Evolutionary conservation across 306 rosid genomes (phyloP).

Genomic region (Adenanthera pavonina): DNA sequence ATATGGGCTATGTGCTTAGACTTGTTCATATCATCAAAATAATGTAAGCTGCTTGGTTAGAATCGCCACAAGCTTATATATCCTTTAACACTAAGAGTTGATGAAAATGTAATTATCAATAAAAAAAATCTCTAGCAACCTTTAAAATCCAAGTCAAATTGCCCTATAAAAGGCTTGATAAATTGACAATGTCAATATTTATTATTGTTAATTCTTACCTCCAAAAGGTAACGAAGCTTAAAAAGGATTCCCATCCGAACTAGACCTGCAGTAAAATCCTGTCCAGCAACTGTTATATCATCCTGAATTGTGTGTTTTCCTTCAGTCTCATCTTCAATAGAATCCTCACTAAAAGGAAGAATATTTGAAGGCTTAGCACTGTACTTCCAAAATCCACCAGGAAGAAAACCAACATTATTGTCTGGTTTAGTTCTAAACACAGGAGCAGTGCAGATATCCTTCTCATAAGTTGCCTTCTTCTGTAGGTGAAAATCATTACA

Average conservation of each 20-base stretch:
- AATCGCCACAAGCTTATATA: too few relatives aligned
- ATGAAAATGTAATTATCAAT: not conserved
- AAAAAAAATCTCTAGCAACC: not conserved
- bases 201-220: constrained; percentile 56
- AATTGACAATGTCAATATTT: not conserved
- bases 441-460: constrained; percentile 83
- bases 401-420: constrained; percentile 80
- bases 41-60: too few relatives aligned
- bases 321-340: constrained; percentile 63
- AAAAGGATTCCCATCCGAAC: constrained; percentile 93
- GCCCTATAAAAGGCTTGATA: constrained; percentile 2
- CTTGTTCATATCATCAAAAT: too few relatives aligned
- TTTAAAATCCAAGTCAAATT: not conserved
- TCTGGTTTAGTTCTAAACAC: constrained; percentile 86
- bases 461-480: constrained; percentile 61
- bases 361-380: constrained; percentile 84
- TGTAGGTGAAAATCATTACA: constrained; percentile 45
- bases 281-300: constrained; percentile 90
- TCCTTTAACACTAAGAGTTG: not conserved
- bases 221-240: constrained; percentile 81
- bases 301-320: constrained; percentile 88
- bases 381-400: constrained; percentile 95
- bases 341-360: constrained; percentile 59
- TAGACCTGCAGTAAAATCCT: constrained; percentile 89
- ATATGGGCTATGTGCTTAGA: too few relatives aligned